phyloP scores from a whole-genome alignment of 2,329 filamentous ascomycete species.

The Cladophialophora immunda region DNA sequence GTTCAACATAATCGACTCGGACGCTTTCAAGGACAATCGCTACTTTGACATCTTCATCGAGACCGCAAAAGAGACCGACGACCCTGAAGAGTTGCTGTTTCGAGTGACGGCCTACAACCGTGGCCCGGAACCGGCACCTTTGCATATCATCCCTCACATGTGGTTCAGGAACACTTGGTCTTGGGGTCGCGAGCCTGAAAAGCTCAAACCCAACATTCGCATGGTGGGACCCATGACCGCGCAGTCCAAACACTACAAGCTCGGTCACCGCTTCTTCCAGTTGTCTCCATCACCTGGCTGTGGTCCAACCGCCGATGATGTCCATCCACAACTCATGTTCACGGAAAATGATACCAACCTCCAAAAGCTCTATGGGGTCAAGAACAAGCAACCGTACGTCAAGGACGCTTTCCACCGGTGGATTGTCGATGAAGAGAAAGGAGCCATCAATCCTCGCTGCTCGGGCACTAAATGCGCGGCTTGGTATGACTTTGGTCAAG shows the following conservation, averaged over 20 bases:
- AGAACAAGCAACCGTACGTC: slow-evolving; percentile 84
- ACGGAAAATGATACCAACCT: slow-evolving; percentile 97
- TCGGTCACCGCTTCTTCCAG: slow-evolving; percentile 84
- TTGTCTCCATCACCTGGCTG: slow-evolving; percentile 90
- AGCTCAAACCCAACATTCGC: slow-evolving; percentile 81
- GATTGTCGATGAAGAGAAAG: slow-evolving; percentile 83
- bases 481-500: slow-evolving; percentile 92
- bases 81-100: slow-evolving; percentile 90
- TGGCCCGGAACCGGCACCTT: slow-evolving; percentile 84
- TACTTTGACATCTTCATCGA: slow-evolving; percentile 99
- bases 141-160: slow-evolving; percentile 93
- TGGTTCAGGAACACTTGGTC: slow-evolving; percentile 99
- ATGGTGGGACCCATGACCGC: slow-evolving; percentile 72
- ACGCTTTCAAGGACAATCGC: slow-evolving; percentile 83
- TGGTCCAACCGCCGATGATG: slow-evolving; percentile 79
- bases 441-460: slow-evolving; percentile 79
- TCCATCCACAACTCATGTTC: slow-evolving; percentile 85
- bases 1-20: slow-evolving; percentile 92
- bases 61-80: slow-evolving; percentile 90
- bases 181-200: slow-evolving; percentile 81
- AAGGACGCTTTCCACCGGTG: slow-evolving; percentile 94
- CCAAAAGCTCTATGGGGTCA: slow-evolving; percentile 75
- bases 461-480: slow-evolving; percentile 88
- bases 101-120: slow-evolving; percentile 96
- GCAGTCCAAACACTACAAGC: slow-evolving; percentile 78